Base-by-base conservation (phyloP, 108 stramenopile species). In the Discostella stelligeroides region DNA sequence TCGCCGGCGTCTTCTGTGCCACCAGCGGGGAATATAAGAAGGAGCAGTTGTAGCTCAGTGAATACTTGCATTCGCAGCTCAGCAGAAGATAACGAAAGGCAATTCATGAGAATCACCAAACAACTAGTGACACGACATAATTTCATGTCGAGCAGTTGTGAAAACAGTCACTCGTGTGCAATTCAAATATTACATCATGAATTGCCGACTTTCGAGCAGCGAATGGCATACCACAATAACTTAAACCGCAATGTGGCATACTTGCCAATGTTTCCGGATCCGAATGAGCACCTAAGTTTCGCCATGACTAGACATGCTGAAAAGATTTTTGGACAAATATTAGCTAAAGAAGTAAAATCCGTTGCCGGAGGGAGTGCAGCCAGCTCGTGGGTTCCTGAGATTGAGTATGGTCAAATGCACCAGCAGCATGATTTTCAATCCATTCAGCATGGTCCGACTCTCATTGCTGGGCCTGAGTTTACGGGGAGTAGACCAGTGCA, bases 261-360 rank as follows among this genome's bases (percentile, higher is more conserved):
- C 24, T 25, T 76, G 45, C 75, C 75, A 1, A 76, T 76, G 68
- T 76, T 76, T 28, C 75, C 75, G 21, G 75, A 76, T 17, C 75
- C 75, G 17, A 68, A 60, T 41, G 75, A 76, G 48, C 61, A 76
- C 48, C 42, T 49, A 48, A 69, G 75, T 25, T 76, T 49, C 29
- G 49, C 51, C 8, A 34, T 69, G 55, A 69, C 60, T 4, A 53
- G 75, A 21, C 69, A 60, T 46, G 60, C 69, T 17, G 50, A 76
- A 8, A 46, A 55, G 27, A 62, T 76, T 11, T 76, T 76, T 49
- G 75, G 75, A 40, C 75, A 67, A 7, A 27, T 76, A 25, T 42
- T 76, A 38, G 53, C 29, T 7, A 62, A 47, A 15, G 75, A 76
- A 25, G 41, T 63, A 34, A 65, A 50, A 50, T 25, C 21, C 25